These are phyloP conservation scores for Globisporangium nagaii DNA, from an alignment of 352 stramenopile genomes.

Conservation along the genomic window DNA sequence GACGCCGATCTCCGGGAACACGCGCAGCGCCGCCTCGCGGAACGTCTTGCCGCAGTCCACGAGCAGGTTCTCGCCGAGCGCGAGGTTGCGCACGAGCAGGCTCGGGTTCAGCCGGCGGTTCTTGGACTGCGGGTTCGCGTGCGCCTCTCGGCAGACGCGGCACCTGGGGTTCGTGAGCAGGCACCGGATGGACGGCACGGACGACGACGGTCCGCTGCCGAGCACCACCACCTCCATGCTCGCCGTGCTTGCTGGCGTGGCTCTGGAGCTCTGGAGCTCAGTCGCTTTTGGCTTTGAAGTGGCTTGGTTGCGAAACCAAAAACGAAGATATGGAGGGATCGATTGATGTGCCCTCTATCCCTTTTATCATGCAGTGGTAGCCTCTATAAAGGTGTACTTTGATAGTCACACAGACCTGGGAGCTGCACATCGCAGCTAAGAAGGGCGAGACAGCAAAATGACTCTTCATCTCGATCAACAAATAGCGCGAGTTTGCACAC, in stretches of 20 bases:
- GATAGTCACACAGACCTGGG: too few species aligned
- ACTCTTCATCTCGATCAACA: too few species aligned
- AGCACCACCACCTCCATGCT: constrained; percentile 79
- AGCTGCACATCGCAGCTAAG: too few species aligned
- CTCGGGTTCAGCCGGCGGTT: constrained; percentile 81
- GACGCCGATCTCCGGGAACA: constrained; percentile 51
- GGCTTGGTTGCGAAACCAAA: too few species aligned
- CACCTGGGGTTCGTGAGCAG: constrained; percentile 47
- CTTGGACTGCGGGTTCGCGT: constrained; percentile 57
- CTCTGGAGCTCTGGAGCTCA: too few species aligned
- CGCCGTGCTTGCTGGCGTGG: not conserved
- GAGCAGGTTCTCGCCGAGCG: constrained; percentile 46
- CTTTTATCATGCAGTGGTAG: too few species aligned
- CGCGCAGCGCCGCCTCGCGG: constrained; percentile 61
- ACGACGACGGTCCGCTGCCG: constrained; percentile 77
- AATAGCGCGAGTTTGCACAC: too few species aligned
- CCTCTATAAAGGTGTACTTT: too few species aligned
- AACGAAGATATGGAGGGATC: too few species aligned
- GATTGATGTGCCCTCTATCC: too few species aligned
- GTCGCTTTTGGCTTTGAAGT: too few species aligned
- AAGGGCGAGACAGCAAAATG: too few species aligned
- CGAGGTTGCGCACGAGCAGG: constrained; percentile 59
- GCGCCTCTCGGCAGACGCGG: constrained; percentile 58
- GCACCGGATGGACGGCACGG: constrained; percentile 74
- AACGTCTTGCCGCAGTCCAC: constrained; percentile 90